Conservation (phyloP, 768 basidiomycete species). For the Lactifluus subvellereus region DNA sequence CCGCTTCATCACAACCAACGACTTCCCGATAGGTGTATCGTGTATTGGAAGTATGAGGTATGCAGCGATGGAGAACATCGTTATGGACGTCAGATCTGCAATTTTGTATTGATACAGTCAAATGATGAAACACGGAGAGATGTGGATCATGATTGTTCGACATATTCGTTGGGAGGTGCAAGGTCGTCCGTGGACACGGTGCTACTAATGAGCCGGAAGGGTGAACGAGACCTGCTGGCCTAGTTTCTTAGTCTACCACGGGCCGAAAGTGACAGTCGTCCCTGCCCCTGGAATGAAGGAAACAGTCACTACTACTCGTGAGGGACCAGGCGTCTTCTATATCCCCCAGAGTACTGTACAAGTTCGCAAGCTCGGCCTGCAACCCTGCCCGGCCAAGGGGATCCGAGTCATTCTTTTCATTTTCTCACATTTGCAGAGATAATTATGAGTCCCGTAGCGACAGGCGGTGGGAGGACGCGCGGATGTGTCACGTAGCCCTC, state of each 20-base stretch:
- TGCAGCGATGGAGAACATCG: background rate
- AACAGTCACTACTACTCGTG: background rate
- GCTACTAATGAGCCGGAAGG: background rate
- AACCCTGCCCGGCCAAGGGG: background rate
- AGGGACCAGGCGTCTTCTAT: background rate
- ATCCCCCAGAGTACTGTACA: background rate
- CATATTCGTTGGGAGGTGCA: background rate
- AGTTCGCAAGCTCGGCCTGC: background rate
- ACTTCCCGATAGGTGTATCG: slow-evolving; percentile 28
- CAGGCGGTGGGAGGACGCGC: background rate
- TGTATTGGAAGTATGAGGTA: slow-evolving; percentile 28
- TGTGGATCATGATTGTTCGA: background rate
- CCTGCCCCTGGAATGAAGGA: background rate
- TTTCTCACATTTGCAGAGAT: background rate
- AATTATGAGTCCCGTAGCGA: background rate
- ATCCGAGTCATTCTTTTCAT: background rate
- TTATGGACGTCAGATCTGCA: background rate
- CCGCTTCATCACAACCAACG: background rate
- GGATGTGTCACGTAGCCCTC: background rate
- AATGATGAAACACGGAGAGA: background rate
- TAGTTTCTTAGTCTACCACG: background rate
- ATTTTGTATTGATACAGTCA: slow-evolving; percentile 5
- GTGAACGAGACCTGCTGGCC: background rate
- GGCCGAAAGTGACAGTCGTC: background rate
- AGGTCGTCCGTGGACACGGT: background rate